phyloP scores from a whole-genome alignment of 2,329 filamentous ascomycete genomes.

The Phialocephala sp. region DNA sequence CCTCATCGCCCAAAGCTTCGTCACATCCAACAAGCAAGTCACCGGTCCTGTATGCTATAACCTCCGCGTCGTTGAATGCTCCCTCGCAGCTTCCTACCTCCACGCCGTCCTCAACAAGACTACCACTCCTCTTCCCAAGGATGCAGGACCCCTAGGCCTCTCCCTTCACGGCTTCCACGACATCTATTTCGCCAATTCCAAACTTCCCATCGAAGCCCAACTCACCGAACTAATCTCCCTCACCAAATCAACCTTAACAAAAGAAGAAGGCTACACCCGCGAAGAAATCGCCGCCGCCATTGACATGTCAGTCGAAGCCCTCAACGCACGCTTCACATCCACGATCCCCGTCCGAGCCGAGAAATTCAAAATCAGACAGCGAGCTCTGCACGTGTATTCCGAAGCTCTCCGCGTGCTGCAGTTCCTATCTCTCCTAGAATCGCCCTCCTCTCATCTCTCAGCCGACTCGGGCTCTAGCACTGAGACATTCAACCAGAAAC shows the following conservation, averaged over 20 bases:
- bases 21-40: slow-evolving; percentile 92
- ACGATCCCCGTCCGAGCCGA: slow-evolving; percentile 90
- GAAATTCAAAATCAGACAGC: slow-evolving; percentile 84
- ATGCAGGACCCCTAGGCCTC: slow-evolving; percentile 82
- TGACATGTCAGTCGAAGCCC: slow-evolving; percentile 69
- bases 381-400: slow-evolving; percentile 87
- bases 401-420: slow-evolving; percentile 86
- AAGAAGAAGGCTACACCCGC: slow-evolving; percentile 85
- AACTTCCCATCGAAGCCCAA: slow-evolving; percentile 62
- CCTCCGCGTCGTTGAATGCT: slow-evolving; percentile 93
- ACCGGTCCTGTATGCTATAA: slow-evolving; percentile 96
- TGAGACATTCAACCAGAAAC: slow-evolving; percentile 64
- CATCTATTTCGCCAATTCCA: slow-evolving; percentile 64
- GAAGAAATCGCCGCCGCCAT: slow-evolving; percentile 81
- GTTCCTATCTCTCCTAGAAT: slow-evolving; percentile 80
- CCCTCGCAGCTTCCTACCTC: slow-evolving; percentile 77
- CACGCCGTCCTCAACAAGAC: slow-evolving; percentile 62
- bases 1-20: slow-evolving; percentile 92
- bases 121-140: slow-evolving; percentile 68
- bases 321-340: slow-evolving; percentile 81
- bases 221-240: slow-evolving; percentile 75
- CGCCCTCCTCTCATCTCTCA: slow-evolving; percentile 46
- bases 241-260: slow-evolving; percentile 71
- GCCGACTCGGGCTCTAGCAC: slow-evolving; percentile 51
- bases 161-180: slow-evolving; percentile 88